Evolutionary conservation across 2,329 filamentous ascomycete species (phyloP).

Genomic region (Colletotrichum nymphaeae): DNA sequence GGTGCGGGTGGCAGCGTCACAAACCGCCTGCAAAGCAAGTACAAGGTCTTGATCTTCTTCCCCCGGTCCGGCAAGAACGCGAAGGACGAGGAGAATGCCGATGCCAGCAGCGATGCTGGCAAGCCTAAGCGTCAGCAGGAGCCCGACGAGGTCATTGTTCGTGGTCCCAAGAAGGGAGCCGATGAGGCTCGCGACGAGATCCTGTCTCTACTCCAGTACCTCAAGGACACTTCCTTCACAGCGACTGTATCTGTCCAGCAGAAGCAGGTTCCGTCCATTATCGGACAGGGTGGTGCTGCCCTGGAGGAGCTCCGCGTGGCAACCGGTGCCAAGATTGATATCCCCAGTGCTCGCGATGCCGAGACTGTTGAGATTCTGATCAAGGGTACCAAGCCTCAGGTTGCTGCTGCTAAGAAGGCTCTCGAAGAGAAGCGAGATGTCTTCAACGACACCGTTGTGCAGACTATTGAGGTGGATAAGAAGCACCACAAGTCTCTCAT

Average conservation of each 20-base stretch:
- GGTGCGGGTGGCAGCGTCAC: slow-evolving; percentile 89
- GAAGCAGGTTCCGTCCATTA: slow-evolving; percentile 92
- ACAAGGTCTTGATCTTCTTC: slow-evolving; percentile 96
- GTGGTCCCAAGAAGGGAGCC: slow-evolving; percentile 91
- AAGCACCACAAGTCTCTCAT: slow-evolving; percentile 94
- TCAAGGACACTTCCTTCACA: slow-evolving; percentile 86
- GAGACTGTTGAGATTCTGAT: slow-evolving; percentile 87
- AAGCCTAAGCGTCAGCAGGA: slow-evolving; percentile 78
- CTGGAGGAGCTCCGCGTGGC: slow-evolving; percentile 89
- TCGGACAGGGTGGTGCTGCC: slow-evolving; percentile 88
- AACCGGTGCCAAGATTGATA: slow-evolving; percentile 91
- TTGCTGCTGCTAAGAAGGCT: slow-evolving; percentile 90
- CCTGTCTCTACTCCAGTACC: slow-evolving; percentile 86
- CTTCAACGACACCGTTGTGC: slow-evolving; percentile 90
- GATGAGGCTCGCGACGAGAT: slow-evolving; percentile 94
- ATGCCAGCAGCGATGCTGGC: slow-evolving; percentile 75
- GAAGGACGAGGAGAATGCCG: slow-evolving; percentile 77
- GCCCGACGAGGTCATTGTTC: slow-evolving; percentile 88
- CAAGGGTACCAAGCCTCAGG: slow-evolving; percentile 91
- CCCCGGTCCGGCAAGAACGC: slow-evolving; percentile 74
- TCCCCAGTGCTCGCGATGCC: slow-evolving; percentile 83
- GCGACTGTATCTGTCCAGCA: slow-evolving; percentile 87
- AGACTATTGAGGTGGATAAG: slow-evolving; percentile 90
- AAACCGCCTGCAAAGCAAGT: slow-evolving; percentile 90
- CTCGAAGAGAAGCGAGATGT: slow-evolving; percentile 87